Evolutionary conservation across 2,329 filamentous ascomycete species (phyloP), one percentile per base, ranked within the genome.

Genomic region (Monosporascus sp.): DNA sequence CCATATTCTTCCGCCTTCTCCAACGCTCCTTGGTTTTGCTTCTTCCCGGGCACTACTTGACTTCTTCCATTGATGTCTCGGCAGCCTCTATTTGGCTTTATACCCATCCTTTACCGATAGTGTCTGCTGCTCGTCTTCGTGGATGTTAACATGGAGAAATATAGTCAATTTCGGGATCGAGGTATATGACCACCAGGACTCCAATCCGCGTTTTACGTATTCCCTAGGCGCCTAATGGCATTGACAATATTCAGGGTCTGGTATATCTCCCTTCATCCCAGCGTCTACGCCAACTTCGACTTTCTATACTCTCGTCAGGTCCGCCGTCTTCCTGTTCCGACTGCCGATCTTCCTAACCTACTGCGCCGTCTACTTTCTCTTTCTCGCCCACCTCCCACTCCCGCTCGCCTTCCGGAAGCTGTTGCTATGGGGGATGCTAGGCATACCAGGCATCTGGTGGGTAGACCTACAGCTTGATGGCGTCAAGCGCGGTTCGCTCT

Each of bases 401-500:
- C 80, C 80, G 16, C 71, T 75, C 35, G 69, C 78, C 54, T 65
- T 85, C 44, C 91, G 91, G 65, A 97, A 97, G 73, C 84, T 89
- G 14, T 84, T 91, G 48, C 75, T 97, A 51, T 97, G 94, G 93
- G 81, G 85, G 56, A 82, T 97, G 60, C 82, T 99, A 62, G 88
- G 85, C 38, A 88, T 96, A 55, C 91, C 92, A 0, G 93, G 94
- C 27, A 89, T 99, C 54, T 97, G 92, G 91, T 97, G 93, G 93
- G 87, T 97, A 53, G 94, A 99, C 72, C 77, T 99, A n/a, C 93
- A 97, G 71, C 90, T 99, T 60, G 94, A 99, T 69, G 93, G 93
- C 54, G 94, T 99, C 51, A 92, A 90, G 73, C 89, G 91, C 74
- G 94, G 94, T 74, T 92, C 88, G 26, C 78, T 96, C 35, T 86